phyloP scores from a whole-genome alignment of 768 basidiomycete species.

The Sarcomyxa edulis region DNA sequence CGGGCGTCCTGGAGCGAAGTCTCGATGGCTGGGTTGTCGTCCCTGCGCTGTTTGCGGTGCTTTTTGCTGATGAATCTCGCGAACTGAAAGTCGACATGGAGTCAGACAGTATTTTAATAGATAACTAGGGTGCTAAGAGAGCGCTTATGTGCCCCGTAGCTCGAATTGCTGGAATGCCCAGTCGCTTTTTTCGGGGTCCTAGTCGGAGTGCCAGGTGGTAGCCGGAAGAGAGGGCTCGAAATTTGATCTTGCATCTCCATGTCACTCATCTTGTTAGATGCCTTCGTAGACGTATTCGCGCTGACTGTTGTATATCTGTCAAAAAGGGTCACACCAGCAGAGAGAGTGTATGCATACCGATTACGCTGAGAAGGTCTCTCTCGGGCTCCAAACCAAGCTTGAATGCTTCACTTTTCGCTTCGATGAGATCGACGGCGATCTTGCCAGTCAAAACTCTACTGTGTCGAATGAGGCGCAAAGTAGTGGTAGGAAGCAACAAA shows the following conservation, averaged over 20 bases:
- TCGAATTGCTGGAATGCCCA: no score
- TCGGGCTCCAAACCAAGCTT: background rate
- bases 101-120: no score
- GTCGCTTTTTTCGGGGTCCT: no score
- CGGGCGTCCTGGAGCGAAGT: no score
- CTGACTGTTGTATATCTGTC: background rate
- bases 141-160: no score
- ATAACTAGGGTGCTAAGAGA: no score
- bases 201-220: no score
- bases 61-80: no score
- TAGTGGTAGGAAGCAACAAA: conserved; percentile 3
- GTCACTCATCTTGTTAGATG: conserved; percentile 4
- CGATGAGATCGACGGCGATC: conserved; percentile 3
- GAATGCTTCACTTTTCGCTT: conserved; percentile 1
- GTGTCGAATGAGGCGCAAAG: conserved; percentile 2
- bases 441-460: background rate
- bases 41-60: no score
- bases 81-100: no score
- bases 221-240: no score
- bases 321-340: background rate
- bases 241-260: conserved; percentile 8
- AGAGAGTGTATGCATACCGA: background rate
- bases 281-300: conserved; percentile 1
- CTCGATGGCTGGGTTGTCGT: no score
- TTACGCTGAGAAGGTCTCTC: conserved; percentile 2